phyloP scores from a whole-genome alignment of 352 stramenopile genomes.

The Phytophthora ohioensis region DNA sequence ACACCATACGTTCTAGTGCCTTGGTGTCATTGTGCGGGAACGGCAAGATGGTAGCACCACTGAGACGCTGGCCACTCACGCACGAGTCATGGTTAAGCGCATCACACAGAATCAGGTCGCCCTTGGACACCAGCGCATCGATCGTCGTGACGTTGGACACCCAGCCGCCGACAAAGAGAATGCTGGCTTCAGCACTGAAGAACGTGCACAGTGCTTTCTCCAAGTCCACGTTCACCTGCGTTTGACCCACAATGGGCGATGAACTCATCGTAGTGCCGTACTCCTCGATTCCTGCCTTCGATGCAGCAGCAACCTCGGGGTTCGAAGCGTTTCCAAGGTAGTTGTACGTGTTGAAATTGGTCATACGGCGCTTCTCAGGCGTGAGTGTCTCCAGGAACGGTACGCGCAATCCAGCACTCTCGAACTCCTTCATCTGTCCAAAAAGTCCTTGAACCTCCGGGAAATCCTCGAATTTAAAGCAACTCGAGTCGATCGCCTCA shows the following conservation, averaged over 20 bases:
- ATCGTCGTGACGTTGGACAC: slow-evolving; percentile 85
- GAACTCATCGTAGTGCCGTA: slow-evolving; percentile 87
- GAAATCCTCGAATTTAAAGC: slow-evolving; percentile 73
- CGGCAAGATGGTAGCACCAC: slow-evolving; percentile 77
- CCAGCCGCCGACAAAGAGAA: slow-evolving; percentile 80
- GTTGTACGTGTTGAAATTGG: slow-evolving; percentile 91
- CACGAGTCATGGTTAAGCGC: slow-evolving; percentile 86
- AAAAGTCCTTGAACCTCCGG: slow-evolving; percentile 71
- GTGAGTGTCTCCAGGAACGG: slow-evolving; percentile 80
- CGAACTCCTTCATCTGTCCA: slow-evolving; percentile 80
- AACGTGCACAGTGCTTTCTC: slow-evolving; percentile 72
- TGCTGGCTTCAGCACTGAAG: slow-evolving; percentile 63
- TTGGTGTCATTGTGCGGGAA: slow-evolving; percentile 85
- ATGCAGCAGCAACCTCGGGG: slow-evolving; percentile 55
- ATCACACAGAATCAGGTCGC: slow-evolving; percentile 82
- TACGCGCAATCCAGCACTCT: slow-evolving; percentile 70
- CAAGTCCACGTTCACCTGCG: slow-evolving; percentile 73
- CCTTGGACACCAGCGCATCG: slow-evolving; percentile 72
- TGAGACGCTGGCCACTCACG: slow-evolving; percentile 77
- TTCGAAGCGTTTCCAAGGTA: slow-evolving; percentile 82
- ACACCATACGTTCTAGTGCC: slow-evolving; percentile 78
- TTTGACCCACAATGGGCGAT: slow-evolving; percentile 83
- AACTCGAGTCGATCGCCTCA: slow-evolving; percentile 73
- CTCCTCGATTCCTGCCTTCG: slow-evolving; percentile 68
- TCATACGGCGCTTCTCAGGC: slow-evolving; percentile 72